phyloP scores from a whole-genome alignment of 1,284 basidiomycete genomes.

The Meripilus lineatus region DNA sequence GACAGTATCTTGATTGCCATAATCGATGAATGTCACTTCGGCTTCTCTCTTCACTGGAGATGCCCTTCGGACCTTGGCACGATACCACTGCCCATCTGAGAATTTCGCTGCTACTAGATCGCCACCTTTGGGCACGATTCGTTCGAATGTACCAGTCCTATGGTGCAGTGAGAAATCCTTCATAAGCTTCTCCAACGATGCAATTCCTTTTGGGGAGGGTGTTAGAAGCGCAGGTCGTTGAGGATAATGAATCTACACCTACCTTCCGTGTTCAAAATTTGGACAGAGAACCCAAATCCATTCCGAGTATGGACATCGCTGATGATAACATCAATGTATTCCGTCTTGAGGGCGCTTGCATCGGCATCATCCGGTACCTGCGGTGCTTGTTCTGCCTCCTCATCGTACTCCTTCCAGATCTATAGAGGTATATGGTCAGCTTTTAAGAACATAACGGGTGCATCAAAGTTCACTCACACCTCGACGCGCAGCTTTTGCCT shows the following conservation, averaged over 20 bases:
- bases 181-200: constrained; percentile 91
- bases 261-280: constrained; percentile 89
- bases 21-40: constrained; percentile 84
- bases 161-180: constrained; percentile 86
- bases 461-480: constrained; percentile 51
- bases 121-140: constrained; percentile 76
- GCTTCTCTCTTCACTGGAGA: constrained; percentile 85
- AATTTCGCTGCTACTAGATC: constrained; percentile 91
- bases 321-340: constrained; percentile 91
- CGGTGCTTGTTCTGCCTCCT: constrained; percentile 52
- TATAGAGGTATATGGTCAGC: constrained; percentile 26
- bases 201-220: constrained; percentile 62
- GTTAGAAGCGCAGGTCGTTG: too few species aligned
- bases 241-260: constrained; percentile 15
- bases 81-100: constrained; percentile 91
- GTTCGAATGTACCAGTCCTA: constrained; percentile 52
- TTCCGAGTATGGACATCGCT: constrained; percentile 80
- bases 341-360: constrained; percentile 58
- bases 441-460: constrained; percentile 6
- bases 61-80: constrained; percentile 80
- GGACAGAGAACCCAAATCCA: constrained; percentile 85
- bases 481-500: constrained; percentile 72
- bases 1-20: constrained; percentile 86
- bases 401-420: constrained; percentile 83
- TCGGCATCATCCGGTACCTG: constrained; percentile 41